These are phyloP conservation scores for Phytophthora megakarya DNA, from an alignment of 352 stramenopile species.

Conservation along the genomic window DNA sequence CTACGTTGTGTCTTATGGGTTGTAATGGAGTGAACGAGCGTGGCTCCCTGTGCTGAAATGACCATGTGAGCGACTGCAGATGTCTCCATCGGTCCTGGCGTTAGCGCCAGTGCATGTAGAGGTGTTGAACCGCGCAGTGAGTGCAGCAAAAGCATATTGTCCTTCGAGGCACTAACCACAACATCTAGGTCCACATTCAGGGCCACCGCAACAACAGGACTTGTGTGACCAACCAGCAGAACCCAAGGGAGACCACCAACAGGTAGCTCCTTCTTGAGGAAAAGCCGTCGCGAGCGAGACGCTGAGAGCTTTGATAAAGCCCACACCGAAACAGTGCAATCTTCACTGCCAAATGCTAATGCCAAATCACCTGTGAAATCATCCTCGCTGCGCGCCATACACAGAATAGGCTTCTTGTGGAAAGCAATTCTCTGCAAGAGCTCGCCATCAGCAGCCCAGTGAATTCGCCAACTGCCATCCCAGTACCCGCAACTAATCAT, in stretches of 20 bases:
- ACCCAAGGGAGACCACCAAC: slow-evolving; percentile 83
- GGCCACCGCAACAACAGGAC: slow-evolving; percentile 75
- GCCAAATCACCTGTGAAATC: slow-evolving; percentile 87
- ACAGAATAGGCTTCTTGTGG: slow-evolving; percentile 88
- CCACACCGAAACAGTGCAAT: slow-evolving; percentile 87
- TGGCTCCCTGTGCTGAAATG: slow-evolving; percentile 75
- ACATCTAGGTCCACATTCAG: slow-evolving; percentile 85
- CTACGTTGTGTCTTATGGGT: slow-evolving; percentile 39
- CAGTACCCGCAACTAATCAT: slow-evolving; percentile 91
- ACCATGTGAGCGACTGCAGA: slow-evolving; percentile 71
- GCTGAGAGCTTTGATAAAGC: slow-evolving; percentile 83
- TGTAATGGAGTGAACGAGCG: slow-evolving; percentile 73
- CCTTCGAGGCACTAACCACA: slow-evolving; percentile 78
- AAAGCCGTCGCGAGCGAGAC: slow-evolving; percentile 79
- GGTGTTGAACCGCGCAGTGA: slow-evolving; percentile 74
- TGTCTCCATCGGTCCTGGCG: slow-evolving; percentile 44
- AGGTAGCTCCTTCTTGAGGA: slow-evolving; percentile 84
- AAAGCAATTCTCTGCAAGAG: slow-evolving; percentile 86
- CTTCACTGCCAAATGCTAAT: slow-evolving; percentile 83
- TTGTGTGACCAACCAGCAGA: slow-evolving; percentile 76
- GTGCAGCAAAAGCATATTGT: slow-evolving; percentile 79
- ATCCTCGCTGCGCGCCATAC: slow-evolving; percentile 85
- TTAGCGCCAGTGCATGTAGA: slow-evolving; percentile 74
- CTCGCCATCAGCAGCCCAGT: slow-evolving; percentile 86
- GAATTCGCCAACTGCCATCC: slow-evolving; percentile 88